A percentile compares a stretch with the other conserved stretches of the same genome.
Conservation (phyloP, 352 stramenopile genomes). For the Pythium sp. region DNA sequence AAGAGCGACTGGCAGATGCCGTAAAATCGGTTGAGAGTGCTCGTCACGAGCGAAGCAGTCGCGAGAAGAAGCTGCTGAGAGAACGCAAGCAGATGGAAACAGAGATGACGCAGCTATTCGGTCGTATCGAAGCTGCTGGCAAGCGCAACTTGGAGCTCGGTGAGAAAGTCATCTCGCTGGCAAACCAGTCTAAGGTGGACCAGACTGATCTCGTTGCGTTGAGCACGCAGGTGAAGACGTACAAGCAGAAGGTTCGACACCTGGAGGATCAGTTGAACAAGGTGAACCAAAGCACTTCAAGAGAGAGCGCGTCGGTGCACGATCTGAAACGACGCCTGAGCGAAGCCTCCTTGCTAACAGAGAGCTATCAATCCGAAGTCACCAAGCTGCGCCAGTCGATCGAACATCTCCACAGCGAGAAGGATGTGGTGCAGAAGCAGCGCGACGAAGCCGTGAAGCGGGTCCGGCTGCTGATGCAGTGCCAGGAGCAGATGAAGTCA, state of each 20-base stretch:
- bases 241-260: slow-evolving; percentile 49
- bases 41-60: slow-evolving; percentile 35
- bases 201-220: slow-evolving; percentile 58
- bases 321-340: slow-evolving; percentile 41
- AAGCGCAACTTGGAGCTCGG: slow-evolving; percentile 57
- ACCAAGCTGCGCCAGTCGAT: slow-evolving; percentile 38
- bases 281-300: slow-evolving; percentile 15
- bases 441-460: slow-evolving; percentile 60
- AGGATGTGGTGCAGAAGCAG: slow-evolving; percentile 42
- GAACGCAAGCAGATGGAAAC: slow-evolving; percentile 57
- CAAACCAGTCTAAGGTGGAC: slow-evolving; percentile 57
- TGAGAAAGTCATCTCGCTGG: slow-evolving; percentile 55
- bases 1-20: slow-evolving; percentile 29
- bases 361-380: slow-evolving; percentile 55
- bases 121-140: slow-evolving; percentile 48
- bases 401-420: slow-evolving; percentile 39
- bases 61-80: slow-evolving; percentile 54
- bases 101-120: slow-evolving; percentile 47
- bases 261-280: slow-evolving; percentile 39
- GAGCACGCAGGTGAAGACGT: slow-evolving; percentile 60
- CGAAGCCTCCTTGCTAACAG: slow-evolving; percentile 43
- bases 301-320: slow-evolving; percentile 21
- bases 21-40: slow-evolving; percentile 24
- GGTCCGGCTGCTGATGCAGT: slow-evolving; percentile 50
- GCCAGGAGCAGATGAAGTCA: slow-evolving; percentile 62